phyloP scores from a whole-genome alignment of 2,329 filamentous ascomycete species.

The Aspergillus costaricaensis region DNA sequence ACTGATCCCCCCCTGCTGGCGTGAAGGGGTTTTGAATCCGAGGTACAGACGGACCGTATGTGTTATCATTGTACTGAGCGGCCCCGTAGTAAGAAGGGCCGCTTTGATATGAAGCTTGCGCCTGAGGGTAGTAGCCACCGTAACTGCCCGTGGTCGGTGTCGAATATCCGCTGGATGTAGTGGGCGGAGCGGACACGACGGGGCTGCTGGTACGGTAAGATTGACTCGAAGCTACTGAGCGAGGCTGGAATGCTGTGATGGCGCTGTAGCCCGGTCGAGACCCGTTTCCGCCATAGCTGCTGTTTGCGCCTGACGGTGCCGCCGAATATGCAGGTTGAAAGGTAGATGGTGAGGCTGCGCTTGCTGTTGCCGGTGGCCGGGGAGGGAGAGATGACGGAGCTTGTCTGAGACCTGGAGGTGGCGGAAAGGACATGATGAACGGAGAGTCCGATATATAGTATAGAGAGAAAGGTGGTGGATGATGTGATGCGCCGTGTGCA shows the following conservation, averaged over 20 bases:
- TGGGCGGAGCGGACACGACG: slow-evolving; percentile 40
- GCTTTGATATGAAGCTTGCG: slow-evolving; percentile 36
- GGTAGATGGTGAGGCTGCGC: slow-evolving; percentile 35
- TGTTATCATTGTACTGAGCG: slow-evolving; percentile 50
- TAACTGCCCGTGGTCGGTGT: slow-evolving; percentile 44
- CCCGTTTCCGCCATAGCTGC: slow-evolving; percentile 37
- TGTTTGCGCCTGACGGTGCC: slow-evolving; percentile 31
- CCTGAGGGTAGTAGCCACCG: slow-evolving; percentile 45
- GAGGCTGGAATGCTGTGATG: slow-evolving; percentile 62
- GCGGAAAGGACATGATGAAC: slow-evolving; percentile 78
- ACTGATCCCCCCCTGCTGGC: slow-evolving; percentile 53
- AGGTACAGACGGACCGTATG: slow-evolving; percentile 57
- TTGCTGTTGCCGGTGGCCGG: slow-evolving; percentile 67
- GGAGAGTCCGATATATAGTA: slow-evolving; percentile 35
- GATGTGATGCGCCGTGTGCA: slow-evolving; percentile 32
- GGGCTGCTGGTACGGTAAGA: slow-evolving; percentile 42
- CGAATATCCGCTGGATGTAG: slow-evolving; percentile 36
- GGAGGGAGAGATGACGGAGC: slow-evolving; percentile 69
- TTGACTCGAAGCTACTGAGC: slow-evolving; percentile 55
- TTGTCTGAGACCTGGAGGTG: slow-evolving; percentile 71
- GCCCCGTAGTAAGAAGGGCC: slow-evolving; percentile 48
- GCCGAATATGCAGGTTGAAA: slow-evolving; percentile 58
- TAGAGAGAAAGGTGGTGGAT: slow-evolving; percentile 30
- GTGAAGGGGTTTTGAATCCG: slow-evolving; percentile 83
- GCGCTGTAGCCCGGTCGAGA: slow-evolving; percentile 41